Conservation (phyloP, 106 monocot genomes). For the Apostasia ramifera region DNA sequence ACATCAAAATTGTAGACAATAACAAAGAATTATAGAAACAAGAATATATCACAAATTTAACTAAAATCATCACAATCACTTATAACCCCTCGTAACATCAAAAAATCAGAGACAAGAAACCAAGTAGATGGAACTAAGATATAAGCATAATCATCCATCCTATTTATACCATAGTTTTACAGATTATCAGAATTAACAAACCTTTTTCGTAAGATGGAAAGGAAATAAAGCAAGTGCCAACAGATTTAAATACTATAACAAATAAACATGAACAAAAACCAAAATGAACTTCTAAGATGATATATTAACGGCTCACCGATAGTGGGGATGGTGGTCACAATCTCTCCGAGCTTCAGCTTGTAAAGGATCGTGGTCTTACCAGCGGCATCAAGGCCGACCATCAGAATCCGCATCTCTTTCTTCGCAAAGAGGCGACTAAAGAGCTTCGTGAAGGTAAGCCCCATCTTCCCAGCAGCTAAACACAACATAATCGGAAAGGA, state of each 20-base stretch:
- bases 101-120: no score
- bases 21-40: no score
- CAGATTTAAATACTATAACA: neutral
- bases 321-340: conserved; percentile 25
- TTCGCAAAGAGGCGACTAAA: conserved; percentile 23
- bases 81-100: no score
- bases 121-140: no score
- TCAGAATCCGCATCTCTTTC: conserved; percentile 25
- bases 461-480: conserved; percentile 1
- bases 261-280: neutral
- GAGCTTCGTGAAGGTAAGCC: conserved; percentile 19
- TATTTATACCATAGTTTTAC: neutral
- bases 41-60: no score
- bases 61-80: no score
- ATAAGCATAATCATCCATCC: no score
- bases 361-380: conserved; percentile 27
- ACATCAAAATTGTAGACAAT: no score
- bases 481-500: neutral
- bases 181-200: neutral
- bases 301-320: conserved; percentile 13
- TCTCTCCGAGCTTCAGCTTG: conserved; percentile 29
- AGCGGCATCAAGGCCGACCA: conserved; percentile 26
- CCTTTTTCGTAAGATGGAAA: no score
- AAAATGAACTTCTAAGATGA: neutral
- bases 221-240: no score